These are phyloP conservation scores for Vigna unguiculata DNA, from an alignment of 306 rosid genomes.

Conservation along the genomic window DNA sequence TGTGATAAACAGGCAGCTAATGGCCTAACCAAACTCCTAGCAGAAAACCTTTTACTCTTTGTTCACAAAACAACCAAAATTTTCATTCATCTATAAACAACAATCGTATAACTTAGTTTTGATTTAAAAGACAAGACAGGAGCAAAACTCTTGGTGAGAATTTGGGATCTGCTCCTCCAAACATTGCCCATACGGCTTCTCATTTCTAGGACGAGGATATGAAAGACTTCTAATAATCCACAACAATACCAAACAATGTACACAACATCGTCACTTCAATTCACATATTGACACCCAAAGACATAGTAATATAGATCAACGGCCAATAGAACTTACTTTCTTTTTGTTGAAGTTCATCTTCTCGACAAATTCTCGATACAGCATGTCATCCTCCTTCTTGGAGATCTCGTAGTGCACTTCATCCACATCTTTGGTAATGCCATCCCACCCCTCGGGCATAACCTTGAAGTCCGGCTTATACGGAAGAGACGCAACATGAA, in stretches of 20 bases:
- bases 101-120: no score
- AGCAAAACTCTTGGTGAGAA: no score
- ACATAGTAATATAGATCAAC: background rate
- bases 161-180: no score
- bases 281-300: constrained; percentile 5
- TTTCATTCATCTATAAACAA: no score
- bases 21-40: background rate
- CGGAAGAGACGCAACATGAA: constrained; percentile 93
- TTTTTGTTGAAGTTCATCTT: constrained; percentile 86
- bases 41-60: no score
- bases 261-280: background rate
- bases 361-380: constrained; percentile 80
- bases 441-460: constrained; percentile 99
- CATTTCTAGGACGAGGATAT: background rate
- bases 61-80: no score
- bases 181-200: no score
- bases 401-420: constrained; percentile 96
- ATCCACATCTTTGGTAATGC: constrained; percentile 84
- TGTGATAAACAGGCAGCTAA: background rate
- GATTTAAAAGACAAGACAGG: no score
- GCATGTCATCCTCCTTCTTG: constrained; percentile 86
- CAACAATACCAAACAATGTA: background rate
- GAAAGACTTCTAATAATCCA: constrained; percentile 4
- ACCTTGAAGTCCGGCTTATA: constrained; percentile 96
- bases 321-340: constrained; percentile 70